phyloP scores from a whole-genome alignment of 495 filamentous ascomycete species.

The Penicillium samsonianum region DNA sequence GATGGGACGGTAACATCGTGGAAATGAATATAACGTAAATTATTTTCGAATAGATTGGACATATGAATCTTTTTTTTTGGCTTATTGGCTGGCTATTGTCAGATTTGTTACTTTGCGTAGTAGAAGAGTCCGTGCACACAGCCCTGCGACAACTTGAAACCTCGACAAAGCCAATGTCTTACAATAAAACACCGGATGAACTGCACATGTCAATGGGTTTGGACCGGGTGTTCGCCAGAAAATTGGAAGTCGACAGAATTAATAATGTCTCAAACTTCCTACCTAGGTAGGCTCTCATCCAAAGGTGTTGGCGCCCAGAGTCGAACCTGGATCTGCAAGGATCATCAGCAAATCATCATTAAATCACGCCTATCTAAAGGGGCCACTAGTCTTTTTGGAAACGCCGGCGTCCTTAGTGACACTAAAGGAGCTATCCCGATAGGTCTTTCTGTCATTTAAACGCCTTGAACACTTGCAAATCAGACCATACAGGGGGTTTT shows the following conservation, averaged over 20 bases:
- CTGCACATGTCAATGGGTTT: too few species aligned
- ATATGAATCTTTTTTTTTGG: neutral
- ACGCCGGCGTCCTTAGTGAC: constrained; percentile 17
- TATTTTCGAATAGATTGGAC: neutral
- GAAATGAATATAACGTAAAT: neutral
- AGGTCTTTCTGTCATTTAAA: constrained; percentile 9
- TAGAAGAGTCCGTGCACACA: too few species aligned
- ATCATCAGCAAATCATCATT: constrained; percentile 14
- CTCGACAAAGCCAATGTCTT: constrained; percentile 2
- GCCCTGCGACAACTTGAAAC: too few species aligned
- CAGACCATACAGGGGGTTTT: constrained; percentile 13
- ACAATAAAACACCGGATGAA: neutral
- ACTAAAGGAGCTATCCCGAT: constrained; percentile 18
- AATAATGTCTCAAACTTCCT: constrained; percentile 3
- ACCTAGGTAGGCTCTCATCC: constrained; percentile 1
- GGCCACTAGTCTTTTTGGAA: constrained; percentile 17
- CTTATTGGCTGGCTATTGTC: too few species aligned
- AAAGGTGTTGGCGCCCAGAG: constrained; percentile 28
- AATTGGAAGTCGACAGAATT: neutral
- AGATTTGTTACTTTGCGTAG: too few species aligned
- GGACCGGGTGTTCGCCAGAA: neutral
- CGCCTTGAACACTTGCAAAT: constrained; percentile 12
- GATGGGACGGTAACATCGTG: constrained; percentile 72
- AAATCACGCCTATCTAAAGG: neutral
- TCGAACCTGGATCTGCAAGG: constrained; percentile 14